Base-by-base conservation (phyloP, 2,329 filamentous ascomycete genomes). In the Mollisiaceae sp. region DNA sequence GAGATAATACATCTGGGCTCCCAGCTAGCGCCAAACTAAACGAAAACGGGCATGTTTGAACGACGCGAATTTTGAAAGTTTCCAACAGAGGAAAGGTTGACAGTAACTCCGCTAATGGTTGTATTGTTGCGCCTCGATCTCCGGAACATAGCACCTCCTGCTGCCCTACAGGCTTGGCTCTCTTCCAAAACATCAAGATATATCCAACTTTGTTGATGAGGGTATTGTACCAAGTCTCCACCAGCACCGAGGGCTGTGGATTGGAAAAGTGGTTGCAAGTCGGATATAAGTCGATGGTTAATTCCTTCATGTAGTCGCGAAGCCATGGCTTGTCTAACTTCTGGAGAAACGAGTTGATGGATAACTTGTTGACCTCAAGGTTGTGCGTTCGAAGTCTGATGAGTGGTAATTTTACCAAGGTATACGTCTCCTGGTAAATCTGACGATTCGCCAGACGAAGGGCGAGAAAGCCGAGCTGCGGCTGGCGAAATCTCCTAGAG, bases 301-400 rank as follows among this genome's bases (percentile, higher is more conserved):
- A n/a, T 50, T 50, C 45, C 45, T 50, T 50, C 45, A 20, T 24
- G n/a, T 50, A n/a, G 12, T 50, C n/a, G 12, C 45, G 45, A 50
- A 50, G 18, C 45, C 45, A 50, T 22, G 45, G 6, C 14, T 24
- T 22, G n/a, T 50, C 45, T 14, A 22, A 11, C 45, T 50, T n/a
- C n/a, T 22, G 8, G n/a, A 50, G n/a, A 24, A 50, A 50, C n/a
- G 45, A 50, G 45, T 50, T 14, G n/a, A 50, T 50, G n/a, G 45
- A 50, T 20, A 50, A n/a, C n/a, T 50, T n/a, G 20, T 50, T 50
- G n/a, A 50, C 14, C 45, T 50, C 18, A 11, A 50, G 20, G 20
- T 20, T n/a, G 12, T 11, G n/a, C n/a, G 18, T 20, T 24, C 20
- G n/a, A 24, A 50, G 45, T 1, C 45, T 50, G 45, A 50, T 50